Base-by-base conservation (phyloP, 2,329 filamentous ascomycete species). In the Dichotomopilus funicola region DNA sequence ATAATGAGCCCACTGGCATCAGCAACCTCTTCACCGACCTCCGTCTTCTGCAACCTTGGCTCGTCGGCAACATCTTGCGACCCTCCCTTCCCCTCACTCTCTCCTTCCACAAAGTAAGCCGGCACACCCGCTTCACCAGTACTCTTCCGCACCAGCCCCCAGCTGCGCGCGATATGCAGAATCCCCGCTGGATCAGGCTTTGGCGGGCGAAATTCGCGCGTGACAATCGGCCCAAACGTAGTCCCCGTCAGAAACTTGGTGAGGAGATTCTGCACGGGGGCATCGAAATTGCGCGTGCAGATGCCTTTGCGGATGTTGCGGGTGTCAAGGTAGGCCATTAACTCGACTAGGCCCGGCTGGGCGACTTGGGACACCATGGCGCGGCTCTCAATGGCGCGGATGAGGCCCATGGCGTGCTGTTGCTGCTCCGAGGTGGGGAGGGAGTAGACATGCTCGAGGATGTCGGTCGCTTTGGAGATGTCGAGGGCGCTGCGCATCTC, bases 261-360 rank as follows among this genome's bases (percentile, higher is more conserved):
- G 3, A 96, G 78, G 3, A 95, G 78, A 69, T 91, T 86, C 47
- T 78, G 73, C 1, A 94, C 89, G 5, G 89, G 89, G 6, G 81
- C 75, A 64, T 92, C 89, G 66, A 96, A 97, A 74, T 99, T 97
- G 66, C 94, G 81, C 2, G 94, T 97, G 73, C 91, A 96, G 61
- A 97, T 91, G 12, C 82, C 92, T 71, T 95, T 94, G 63, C 76
- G 82, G 36, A 96, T 69, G 5, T 73, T 70, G 34, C 79, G 78
- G 6, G 72, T 66, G 65, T 94, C 85, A 13, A 97, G 82, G 69
- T 94, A 95, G 55, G 81, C 73, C 88, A 97, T 96, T 51, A 99
- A 78, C 34, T 78, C 71, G 1, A 78, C 72, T 3, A 97, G 82
- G 1, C 92, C 92, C 0, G 89, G 85, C 70, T 96, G 92, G 2